A percentile compares a stretch with the other conserved stretches of the same genome.
These are phyloP conservation scores for Aureobasidium sp. DNA, from an alignment of 2,329 filamentous ascomycete species.

Conservation along the genomic window DNA sequence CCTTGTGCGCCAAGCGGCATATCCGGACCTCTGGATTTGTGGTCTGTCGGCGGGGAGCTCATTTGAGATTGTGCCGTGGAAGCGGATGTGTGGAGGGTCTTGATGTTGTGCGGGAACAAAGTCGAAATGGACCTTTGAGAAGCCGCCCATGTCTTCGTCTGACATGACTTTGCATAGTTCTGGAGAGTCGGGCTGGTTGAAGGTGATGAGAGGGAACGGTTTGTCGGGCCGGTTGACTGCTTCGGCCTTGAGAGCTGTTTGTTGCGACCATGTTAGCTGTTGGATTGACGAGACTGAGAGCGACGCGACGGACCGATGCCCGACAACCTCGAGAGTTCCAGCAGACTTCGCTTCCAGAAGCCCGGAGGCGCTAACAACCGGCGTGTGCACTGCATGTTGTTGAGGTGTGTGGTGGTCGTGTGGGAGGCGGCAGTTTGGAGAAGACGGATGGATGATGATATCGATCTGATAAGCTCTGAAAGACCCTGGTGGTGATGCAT, in stretches of 20 bases:
- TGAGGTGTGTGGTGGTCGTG: slow-evolving; percentile 1
- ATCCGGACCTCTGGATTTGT: slow-evolving; percentile 71
- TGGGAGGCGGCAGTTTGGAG: neutral
- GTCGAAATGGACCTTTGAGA: slow-evolving; percentile 65
- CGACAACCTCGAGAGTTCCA: slow-evolving; percentile 50
- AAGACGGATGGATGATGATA: neutral
- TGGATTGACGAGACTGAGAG: slow-evolving; percentile 9
- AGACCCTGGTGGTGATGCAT: slow-evolving; percentile 10
- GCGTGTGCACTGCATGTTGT: slow-evolving; percentile 29
- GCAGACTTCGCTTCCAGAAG: slow-evolving; percentile 50
- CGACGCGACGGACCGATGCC: slow-evolving; percentile 39
- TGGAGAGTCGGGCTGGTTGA: slow-evolving; percentile 41
- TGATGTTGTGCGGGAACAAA: slow-evolving; percentile 42
- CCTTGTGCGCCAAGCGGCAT: slow-evolving; percentile 79
- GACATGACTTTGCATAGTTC: slow-evolving; percentile 64
- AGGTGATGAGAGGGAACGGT: slow-evolving; percentile 57
- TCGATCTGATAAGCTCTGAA: neutral
- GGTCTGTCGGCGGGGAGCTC: slow-evolving; percentile 66
- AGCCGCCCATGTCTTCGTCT: slow-evolving; percentile 68
- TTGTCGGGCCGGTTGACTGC: slow-evolving; percentile 56
- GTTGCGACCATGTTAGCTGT: neutral
- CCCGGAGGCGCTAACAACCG: slow-evolving; percentile 32
- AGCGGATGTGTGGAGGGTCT: slow-evolving; percentile 61
- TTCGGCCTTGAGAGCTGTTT: slow-evolving; percentile 58
- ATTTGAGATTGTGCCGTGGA: slow-evolving; percentile 82